Percentiles rank a stretch among this genome's conserved stretches.
phyloP scores from a whole-genome alignment of 1,284 basidiomycete species.

The Moniliophthora roreri region DNA sequence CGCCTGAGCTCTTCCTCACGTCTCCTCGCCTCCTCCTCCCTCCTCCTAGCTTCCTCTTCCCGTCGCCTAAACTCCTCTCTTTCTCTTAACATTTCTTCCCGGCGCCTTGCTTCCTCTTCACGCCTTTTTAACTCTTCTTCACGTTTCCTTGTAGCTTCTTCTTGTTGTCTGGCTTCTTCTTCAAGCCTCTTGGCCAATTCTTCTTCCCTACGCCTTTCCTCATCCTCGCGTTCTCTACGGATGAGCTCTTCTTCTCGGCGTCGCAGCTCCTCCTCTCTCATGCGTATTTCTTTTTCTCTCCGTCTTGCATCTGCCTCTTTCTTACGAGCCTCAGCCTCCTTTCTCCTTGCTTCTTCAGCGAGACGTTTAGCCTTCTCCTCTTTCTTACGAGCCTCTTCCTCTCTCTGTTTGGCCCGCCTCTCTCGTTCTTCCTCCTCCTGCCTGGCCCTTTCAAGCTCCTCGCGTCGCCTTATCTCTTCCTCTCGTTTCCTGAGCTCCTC shows the following conservation, averaged over 20 bases:
- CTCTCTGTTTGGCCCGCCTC: slow-evolving; percentile 21
- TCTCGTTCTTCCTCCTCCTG: slow-evolving; percentile 21
- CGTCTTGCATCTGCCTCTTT: slow-evolving; percentile 25
- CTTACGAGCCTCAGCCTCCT: slow-evolving; percentile 26
- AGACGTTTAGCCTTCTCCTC: slow-evolving; percentile 24
- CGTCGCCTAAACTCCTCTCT: too few species aligned
- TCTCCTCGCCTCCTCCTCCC: slow-evolving; percentile 18
- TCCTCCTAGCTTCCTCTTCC: slow-evolving; percentile 20
- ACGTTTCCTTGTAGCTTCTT: slow-evolving; percentile 24
- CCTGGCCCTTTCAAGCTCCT: slow-evolving; percentile 6
- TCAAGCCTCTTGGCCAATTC: slow-evolving; percentile 27
- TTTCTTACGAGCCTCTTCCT: slow-evolving; percentile 23
- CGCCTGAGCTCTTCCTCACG: slow-evolving; percentile 13
- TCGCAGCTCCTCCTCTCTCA: slow-evolving; percentile 22
- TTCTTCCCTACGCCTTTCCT: too few species aligned
- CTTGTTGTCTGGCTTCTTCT: slow-evolving; percentile 24
- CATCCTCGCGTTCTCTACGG: too few species aligned
- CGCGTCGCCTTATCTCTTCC: slow-evolving; percentile 1
- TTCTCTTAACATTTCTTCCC: too few species aligned
- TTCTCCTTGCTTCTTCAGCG: slow-evolving; percentile 22
- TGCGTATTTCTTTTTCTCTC: slow-evolving; percentile 20
- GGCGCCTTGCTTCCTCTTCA: slow-evolving; percentile 24
- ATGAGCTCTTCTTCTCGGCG: slow-evolving; percentile 14
- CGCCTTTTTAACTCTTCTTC: slow-evolving; percentile 29
- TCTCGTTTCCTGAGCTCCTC: not conserved